A percentile compares a stretch with the other conserved stretches of the same genome.
Evolutionary conservation across 2,329 filamentous ascomycete genomes (phyloP).

Genomic region (Aspergillus calidoustus): DNA sequence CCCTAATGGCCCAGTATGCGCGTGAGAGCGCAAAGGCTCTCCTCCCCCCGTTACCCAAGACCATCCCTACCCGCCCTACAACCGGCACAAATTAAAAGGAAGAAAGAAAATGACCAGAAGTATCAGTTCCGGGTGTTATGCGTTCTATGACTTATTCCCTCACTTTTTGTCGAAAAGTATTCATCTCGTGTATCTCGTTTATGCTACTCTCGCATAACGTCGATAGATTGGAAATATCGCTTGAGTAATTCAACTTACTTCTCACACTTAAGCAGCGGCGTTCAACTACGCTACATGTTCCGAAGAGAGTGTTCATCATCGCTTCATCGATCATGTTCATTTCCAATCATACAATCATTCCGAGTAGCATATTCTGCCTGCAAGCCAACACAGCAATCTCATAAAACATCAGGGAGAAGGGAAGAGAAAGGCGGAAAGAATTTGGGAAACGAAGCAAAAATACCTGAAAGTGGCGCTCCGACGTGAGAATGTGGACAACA

Average conservation of each 20-base stretch:
- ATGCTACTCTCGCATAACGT: slow-evolving; percentile 5
- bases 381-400: slow-evolving; percentile 7
- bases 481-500: neutral
- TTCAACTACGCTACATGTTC: neutral
- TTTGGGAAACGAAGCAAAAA: slow-evolving; percentile 14
- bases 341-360: slow-evolving; percentile 16
- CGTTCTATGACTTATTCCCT: slow-evolving; percentile 3
- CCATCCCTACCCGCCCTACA: slow-evolving; percentile 40
- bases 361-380: slow-evolving; percentile 1
- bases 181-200: neutral
- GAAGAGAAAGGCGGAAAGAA: slow-evolving; percentile 1
- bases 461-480: neutral
- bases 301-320: neutral
- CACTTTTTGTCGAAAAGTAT: neutral
- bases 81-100: slow-evolving; percentile 14
- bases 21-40: slow-evolving; percentile 55
- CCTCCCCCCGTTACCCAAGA: slow-evolving; percentile 48
- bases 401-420: slow-evolving; percentile 4
- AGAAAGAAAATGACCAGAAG: neutral
- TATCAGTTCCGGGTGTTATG: neutral
- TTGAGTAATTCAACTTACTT: neutral
- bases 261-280: neutral
- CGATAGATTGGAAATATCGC: slow-evolving; percentile 8
- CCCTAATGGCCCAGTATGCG: slow-evolving; percentile 79
- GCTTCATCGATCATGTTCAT: slow-evolving; percentile 21